Conservation (phyloP, 1,284 basidiomycete species). For the Fomitopsis betulina region DNA sequence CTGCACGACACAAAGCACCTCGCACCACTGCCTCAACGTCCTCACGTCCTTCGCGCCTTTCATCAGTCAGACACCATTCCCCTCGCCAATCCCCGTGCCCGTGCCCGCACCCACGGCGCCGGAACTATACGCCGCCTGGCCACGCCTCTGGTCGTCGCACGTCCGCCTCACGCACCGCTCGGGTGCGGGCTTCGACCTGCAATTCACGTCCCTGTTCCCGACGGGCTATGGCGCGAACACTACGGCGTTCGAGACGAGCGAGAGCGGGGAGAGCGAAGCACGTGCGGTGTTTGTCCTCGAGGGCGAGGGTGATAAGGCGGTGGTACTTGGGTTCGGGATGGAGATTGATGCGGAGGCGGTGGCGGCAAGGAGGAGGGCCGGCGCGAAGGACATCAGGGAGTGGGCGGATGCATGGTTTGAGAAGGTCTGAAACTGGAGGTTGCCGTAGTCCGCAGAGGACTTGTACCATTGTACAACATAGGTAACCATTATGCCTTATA, state of each 20-base stretch:
- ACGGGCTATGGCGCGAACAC: conserved; percentile 22
- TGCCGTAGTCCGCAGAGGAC: too few species aligned
- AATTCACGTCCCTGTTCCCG: conserved; percentile 19
- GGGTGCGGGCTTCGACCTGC: conserved; percentile 15
- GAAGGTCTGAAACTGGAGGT: conserved; percentile 6
- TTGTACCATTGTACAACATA: too few species aligned
- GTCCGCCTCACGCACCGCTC: conserved; percentile 15
- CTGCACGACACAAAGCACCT: conserved; percentile 24
- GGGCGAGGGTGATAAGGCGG: background rate
- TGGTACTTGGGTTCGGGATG: conserved; percentile 15
- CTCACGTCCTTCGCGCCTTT: conserved; percentile 25
- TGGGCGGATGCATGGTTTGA: conserved; percentile 25
- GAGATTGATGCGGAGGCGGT: conserved; percentile 14
- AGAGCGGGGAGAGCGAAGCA: conserved; percentile 12
- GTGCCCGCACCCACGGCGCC: background rate
- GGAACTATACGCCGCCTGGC: conserved; percentile 6
- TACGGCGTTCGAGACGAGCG: conserved; percentile 21
- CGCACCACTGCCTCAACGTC: conserved; percentile 21
- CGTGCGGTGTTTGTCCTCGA: conserved; percentile 17
- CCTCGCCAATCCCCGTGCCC: conserved; percentile 2
- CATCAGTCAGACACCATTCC: conserved; percentile 11
- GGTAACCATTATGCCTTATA: too few species aligned
- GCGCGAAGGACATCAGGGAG: conserved; percentile 6
- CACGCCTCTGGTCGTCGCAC: conserved; percentile 22
- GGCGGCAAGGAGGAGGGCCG: conserved; percentile 11